A percentile compares a stretch with the other conserved stretches of the same genome.
These are phyloP conservation scores for Datura wrightii DNA, from an alignment of 257 asterid genomes.

Conservation along the genomic window DNA sequence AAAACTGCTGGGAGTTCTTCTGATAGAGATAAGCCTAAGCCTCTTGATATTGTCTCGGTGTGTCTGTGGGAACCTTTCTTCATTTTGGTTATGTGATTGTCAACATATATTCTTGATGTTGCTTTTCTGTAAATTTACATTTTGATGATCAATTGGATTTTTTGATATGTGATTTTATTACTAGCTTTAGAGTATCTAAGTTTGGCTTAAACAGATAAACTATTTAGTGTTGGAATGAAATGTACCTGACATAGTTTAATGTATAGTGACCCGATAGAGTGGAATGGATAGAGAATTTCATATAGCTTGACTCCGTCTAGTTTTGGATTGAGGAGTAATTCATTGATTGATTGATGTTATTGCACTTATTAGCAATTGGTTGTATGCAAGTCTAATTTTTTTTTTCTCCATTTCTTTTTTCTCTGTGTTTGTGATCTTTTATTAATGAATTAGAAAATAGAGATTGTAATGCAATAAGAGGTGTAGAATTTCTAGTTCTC, in stretches of 20 bases:
- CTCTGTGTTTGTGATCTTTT: not conserved
- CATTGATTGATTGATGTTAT: not conserved
- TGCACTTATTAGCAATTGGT: not conserved
- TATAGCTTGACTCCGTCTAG: not conserved
- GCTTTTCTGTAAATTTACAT: not conserved
- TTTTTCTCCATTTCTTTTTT: not conserved
- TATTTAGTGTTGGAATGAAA: not conserved
- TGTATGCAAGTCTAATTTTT: not conserved
- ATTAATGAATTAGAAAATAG: not conserved
- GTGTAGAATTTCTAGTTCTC: not conserved
- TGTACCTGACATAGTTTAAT: not conserved
- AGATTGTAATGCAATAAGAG: not conserved
- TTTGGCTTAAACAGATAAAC: not conserved
- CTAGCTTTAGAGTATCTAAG: not conserved
- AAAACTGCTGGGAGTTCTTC: constrained; percentile 34
- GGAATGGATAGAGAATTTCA: not conserved
- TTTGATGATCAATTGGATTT: not conserved
- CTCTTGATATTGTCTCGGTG: constrained; percentile 86
- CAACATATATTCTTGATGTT: not conserved
- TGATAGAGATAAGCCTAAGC: constrained; percentile 92
- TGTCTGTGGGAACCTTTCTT: constrained; percentile 30
- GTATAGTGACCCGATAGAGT: not conserved
- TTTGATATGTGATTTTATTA: not conserved
- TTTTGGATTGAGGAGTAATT: not conserved
- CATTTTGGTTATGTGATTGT: constrained; percentile 16